phyloP scores from a whole-genome alignment of 2,329 filamentous ascomycete genomes.

The Trichoderma koningiopsis region DNA sequence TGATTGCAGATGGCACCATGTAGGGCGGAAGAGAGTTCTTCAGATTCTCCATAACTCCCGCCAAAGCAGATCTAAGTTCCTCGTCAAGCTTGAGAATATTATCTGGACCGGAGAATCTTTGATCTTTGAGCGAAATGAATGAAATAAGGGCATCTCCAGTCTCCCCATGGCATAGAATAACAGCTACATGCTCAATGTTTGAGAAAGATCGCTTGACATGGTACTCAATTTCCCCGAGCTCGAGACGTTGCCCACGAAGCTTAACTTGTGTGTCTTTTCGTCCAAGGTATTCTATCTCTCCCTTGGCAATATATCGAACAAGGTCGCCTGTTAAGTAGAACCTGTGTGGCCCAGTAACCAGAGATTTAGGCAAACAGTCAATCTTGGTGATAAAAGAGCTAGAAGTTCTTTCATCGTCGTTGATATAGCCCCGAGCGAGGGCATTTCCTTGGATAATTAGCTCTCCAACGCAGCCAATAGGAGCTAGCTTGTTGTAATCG shows the following conservation, averaged over 20 bases:
- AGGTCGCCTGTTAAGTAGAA: slow-evolving; percentile 33
- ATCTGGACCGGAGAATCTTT: neutral
- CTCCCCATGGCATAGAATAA: neutral
- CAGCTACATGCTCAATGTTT: slow-evolving; percentile 12
- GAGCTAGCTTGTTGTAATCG: slow-evolving; percentile 27
- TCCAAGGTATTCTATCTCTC: slow-evolving; percentile 16
- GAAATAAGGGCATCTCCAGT: slow-evolving; percentile 4
- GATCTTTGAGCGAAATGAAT: slow-evolving; percentile 10
- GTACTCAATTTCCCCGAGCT: slow-evolving; percentile 26
- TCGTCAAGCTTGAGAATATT: neutral
- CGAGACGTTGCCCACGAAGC: slow-evolving; percentile 25
- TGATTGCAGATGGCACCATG: slow-evolving; percentile 40
- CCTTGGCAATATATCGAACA: slow-evolving; percentile 10
- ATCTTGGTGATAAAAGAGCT: slow-evolving; percentile 30
- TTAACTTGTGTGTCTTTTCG: slow-evolving; percentile 26
- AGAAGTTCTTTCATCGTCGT: slow-evolving; percentile 38
- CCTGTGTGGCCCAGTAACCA: slow-evolving; percentile 20
- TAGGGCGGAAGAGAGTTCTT: slow-evolving; percentile 33
- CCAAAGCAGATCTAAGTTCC: neutral
- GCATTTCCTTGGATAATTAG: slow-evolving; percentile 36
- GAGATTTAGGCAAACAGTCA: slow-evolving; percentile 32
- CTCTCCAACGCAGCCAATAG: slow-evolving; percentile 31
- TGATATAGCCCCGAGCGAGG: slow-evolving; percentile 52
- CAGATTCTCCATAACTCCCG: neutral
- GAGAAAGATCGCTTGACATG: slow-evolving; percentile 7